Base-by-base conservation (phyloP, 1,139 yeast genomes). In the Zygoascus hellenicus region DNA sequence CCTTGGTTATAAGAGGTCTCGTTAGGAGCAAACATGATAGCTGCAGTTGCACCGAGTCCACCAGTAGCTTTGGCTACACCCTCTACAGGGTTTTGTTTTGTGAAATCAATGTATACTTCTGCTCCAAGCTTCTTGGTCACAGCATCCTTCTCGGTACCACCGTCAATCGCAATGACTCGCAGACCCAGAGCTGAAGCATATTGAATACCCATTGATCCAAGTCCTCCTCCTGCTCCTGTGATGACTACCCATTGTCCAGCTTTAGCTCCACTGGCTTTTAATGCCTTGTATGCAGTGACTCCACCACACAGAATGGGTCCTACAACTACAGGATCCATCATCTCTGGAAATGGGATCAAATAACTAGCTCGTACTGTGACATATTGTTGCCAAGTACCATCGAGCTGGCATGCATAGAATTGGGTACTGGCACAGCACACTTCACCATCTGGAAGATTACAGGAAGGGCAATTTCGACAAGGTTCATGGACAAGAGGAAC, bases 171-270 rank as follows among this genome's bases (percentile, higher is more conserved):
- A 47, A 81, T 56, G 49, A 81, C 86, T 62, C 86, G 72, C 64
- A 71, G 73, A 54, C 89, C 89, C 83, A 82, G 77, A 50, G 87
- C 86, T 59, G 70, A 74, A 48, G 88, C 88, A 67, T 80, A 83
- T 66, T 83, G 88, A 55, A 83, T 74, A 48, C 86, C 88, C 53
- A 83, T 68, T 19, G 87, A 74, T 52, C 90, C 90, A 60, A 83
- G 73, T 53, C 89, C 90, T 67, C 90, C 90, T 58, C 80, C 84
- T 43, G 88, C 88, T 65, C 90, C 89, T 50, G 85, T 78, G 57
- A 82, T 72, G 54, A 81, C 82, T 50, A 81, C 83, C 83, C 85
- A 80, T 60, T 82, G 77, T 57, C 88, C 89, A 38, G 87, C 77
- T 48, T 63, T 65, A 57, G 79, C 70, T 38, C 71, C 68, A 47